phyloP scores from a whole-genome alignment of 192 early-diverging fungal genomes.

The Coemansia sp. region DNA sequence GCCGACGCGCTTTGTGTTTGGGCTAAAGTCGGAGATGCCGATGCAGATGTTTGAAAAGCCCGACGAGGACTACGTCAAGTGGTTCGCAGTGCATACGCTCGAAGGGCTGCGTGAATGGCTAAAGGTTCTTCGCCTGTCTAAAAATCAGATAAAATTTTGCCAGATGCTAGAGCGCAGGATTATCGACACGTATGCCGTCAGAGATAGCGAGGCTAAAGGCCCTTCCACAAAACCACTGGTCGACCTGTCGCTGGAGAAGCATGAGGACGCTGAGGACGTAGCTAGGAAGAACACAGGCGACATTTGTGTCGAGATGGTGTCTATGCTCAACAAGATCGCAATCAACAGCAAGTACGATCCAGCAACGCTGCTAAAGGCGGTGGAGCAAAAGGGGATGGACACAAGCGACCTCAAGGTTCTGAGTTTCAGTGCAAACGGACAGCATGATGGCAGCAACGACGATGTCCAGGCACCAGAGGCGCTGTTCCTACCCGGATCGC shows the following conservation, averaged over 20 bases:
- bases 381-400: constrained; percentile 40
- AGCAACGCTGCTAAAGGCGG: constrained; percentile 26
- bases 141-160: constrained; percentile 54
- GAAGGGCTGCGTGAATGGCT: constrained; percentile 51
- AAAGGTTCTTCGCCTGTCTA: constrained; percentile 40
- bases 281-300: constrained; percentile 19
- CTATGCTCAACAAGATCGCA: constrained; percentile 32
- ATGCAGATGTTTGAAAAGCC: constrained; percentile 81
- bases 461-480: constrained; percentile 10
- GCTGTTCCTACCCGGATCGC: constrained; percentile 43
- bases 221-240: constrained; percentile 39
- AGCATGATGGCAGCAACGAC: constrained; percentile 12
- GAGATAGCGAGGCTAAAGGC: constrained; percentile 12
- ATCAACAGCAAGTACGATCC: constrained; percentile 39
- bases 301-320: constrained; percentile 33
- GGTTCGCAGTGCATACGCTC: constrained; percentile 48
- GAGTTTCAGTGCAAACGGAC: constrained; percentile 6
- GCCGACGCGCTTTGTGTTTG: constrained; percentile 83
- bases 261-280: constrained; percentile 17
- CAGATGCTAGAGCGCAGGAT: constrained; percentile 45
- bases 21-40: constrained; percentile 77
- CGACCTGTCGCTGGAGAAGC: constrained; percentile 29
- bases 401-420: constrained; percentile 42
- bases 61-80: constrained; percentile 76
- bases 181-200: constrained; percentile 22